Evolutionary conservation across 73 alveolate genomes (phyloP).

Genomic region (Breviolum minutum): DNA sequence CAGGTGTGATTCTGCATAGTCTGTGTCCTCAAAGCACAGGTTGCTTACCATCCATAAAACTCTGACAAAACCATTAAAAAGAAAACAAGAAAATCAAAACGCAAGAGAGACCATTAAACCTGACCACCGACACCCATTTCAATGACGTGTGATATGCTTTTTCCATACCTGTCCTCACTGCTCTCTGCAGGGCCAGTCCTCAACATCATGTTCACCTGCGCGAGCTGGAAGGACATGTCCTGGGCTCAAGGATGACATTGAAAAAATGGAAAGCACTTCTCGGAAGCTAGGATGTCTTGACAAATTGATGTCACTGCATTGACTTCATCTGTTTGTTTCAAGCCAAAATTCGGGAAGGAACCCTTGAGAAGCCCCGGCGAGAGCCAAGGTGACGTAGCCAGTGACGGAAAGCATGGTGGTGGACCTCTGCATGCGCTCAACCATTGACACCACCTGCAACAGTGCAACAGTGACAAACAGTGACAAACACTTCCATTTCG

Average conservation of each 20-base stretch:
- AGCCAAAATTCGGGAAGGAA: neutral
- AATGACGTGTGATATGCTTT: neutral
- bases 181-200: conserved; percentile 52
- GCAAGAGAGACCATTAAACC: too few relatives aligned
- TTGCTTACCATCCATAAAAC: neutral
- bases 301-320: too few relatives aligned
- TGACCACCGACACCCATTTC: neutral
- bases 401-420: conserved; percentile 13
- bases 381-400: conserved; percentile 66
- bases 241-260: neutral
- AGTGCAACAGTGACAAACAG: too few relatives aligned
- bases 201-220: conserved; percentile 46
- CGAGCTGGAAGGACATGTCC: conserved; percentile 47
- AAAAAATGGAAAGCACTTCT: too few relatives aligned
- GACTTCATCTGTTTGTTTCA: too few relatives aligned
- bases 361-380: neutral
- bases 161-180: neutral
- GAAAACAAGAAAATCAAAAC: too few relatives aligned
- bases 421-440: conserved; percentile 35
- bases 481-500: too few relatives aligned
- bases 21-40: neutral
- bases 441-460: conserved; percentile 41
- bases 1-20: conserved; percentile 16
- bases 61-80: too few relatives aligned
- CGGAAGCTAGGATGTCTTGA: too few relatives aligned